Percentiles rank a stretch among this genome's conserved stretches.
Evolutionary conservation across 306 rosid genomes (phyloP).

Genomic region (Vigna hirtella): DNA sequence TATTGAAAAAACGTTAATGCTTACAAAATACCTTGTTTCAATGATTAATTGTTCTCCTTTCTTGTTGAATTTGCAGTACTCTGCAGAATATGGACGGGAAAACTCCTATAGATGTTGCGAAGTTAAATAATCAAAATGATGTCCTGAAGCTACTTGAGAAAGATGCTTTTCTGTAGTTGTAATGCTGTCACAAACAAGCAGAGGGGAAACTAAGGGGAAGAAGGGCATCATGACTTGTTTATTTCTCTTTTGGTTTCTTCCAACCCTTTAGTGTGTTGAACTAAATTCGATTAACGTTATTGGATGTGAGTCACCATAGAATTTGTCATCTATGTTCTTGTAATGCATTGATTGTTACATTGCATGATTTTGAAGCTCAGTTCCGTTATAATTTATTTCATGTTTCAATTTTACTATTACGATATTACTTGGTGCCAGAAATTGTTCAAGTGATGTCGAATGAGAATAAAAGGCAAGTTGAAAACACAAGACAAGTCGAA

Average conservation of each 20-base stretch:
- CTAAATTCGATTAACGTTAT: slow-evolving; percentile 25
- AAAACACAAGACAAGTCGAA: not conserved
- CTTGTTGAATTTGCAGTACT: slow-evolving; percentile 66
- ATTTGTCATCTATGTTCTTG: slow-evolving; percentile 30
- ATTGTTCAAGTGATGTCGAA: not conserved
- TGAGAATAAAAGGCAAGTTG: not conserved
- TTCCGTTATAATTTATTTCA: slow-evolving; percentile 24
- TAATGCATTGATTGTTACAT: slow-evolving; percentile 46
- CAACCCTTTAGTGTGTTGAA: slow-evolving; percentile 35
- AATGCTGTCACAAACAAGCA: slow-evolving; percentile 1
- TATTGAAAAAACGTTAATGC: not conserved
- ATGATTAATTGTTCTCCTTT: slow-evolving; percentile 11
- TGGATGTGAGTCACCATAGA: slow-evolving; percentile 38
- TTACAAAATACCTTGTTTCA: not conserved
- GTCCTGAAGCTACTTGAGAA: slow-evolving; percentile 96
- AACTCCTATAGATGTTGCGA: slow-evolving; percentile 97
- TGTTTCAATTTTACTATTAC: not conserved
- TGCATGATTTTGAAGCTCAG: slow-evolving; percentile 40
- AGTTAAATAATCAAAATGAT: slow-evolving; percentile 88
- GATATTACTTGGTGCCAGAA: not conserved
- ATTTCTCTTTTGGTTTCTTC: slow-evolving; percentile 33
- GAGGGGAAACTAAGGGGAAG: slow-evolving; percentile 12
- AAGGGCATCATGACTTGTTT: slow-evolving; percentile 14
- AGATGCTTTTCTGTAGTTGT: slow-evolving; percentile 87
- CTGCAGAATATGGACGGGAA: slow-evolving; percentile 97